phyloP scores from a whole-genome alignment of 1,284 basidiomycete species.

The Ustilago sp. region DNA sequence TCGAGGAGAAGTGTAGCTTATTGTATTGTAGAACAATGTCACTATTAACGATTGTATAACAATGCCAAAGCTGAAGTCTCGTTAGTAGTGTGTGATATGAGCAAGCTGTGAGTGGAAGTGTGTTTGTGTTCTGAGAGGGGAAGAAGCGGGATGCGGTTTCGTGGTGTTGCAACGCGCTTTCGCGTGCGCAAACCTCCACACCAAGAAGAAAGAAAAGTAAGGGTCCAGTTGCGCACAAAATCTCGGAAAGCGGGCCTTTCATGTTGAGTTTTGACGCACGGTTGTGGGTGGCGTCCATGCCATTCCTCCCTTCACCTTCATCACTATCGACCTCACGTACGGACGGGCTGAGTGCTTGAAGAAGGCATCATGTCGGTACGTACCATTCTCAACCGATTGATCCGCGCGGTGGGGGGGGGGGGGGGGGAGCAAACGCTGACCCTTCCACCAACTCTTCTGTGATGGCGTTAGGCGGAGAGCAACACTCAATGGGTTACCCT shows the following conservation, averaged over 20 bases:
- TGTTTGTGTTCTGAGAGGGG: background rate
- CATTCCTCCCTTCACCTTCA: background rate
- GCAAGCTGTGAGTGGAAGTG: background rate
- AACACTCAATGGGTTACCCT: slow-evolving; percentile 59
- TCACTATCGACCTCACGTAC: background rate
- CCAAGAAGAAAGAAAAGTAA: slow-evolving; percentile 4
- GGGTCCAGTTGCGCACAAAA: slow-evolving; percentile 18
- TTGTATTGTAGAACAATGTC: slow-evolving; percentile 9
- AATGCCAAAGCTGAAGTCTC: background rate
- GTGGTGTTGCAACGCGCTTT: background rate
- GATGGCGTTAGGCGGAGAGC: slow-evolving; percentile 3
- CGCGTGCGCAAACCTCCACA: slow-evolving; percentile 13
- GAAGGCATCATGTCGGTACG: slow-evolving; percentile 8
- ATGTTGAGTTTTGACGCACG: background rate
- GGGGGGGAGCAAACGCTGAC: no score
- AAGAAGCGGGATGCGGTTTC: background rate
- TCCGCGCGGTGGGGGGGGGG: no score
- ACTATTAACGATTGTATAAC: background rate
- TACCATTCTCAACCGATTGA: background rate
- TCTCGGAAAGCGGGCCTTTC: slow-evolving; percentile 2
- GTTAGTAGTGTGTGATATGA: background rate
- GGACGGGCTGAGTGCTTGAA: background rate
- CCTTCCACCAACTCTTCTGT: no score
- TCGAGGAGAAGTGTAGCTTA: slow-evolving; percentile 1
- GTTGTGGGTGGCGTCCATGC: slow-evolving; percentile 1